Evolutionary conservation across 1,284 basidiomycete species (phyloP).

Genomic region (Quambalaria eucalypti): DNA sequence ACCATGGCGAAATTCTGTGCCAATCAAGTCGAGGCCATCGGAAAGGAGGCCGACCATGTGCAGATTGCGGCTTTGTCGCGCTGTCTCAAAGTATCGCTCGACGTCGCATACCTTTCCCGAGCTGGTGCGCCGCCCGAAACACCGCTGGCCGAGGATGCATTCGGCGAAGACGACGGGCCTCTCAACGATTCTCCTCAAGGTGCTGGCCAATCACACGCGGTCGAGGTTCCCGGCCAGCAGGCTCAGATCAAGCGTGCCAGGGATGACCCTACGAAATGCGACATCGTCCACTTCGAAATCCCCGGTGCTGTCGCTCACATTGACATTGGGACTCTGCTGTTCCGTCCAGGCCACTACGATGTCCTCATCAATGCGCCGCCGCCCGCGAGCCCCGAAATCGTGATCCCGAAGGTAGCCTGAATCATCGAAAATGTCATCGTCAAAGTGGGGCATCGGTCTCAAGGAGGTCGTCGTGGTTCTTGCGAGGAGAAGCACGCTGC

Average conservation of each 20-base stretch:
- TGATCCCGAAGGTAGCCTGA: too few relatives aligned
- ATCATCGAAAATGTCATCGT: too few relatives aligned
- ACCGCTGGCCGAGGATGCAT: slow-evolving; percentile 5
- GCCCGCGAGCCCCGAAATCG: slow-evolving; percentile 22
- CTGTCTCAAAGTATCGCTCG: slow-evolving; percentile 26
- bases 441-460: too few relatives aligned
- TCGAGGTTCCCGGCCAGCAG: slow-evolving; percentile 17
- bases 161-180: not conserved
- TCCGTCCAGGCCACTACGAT: slow-evolving; percentile 33
- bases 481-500: too few relatives aligned
- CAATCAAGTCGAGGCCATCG: slow-evolving; percentile 35
- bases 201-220: slow-evolving; percentile 9
- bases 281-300: slow-evolving; percentile 33
- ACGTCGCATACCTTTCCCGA: slow-evolving; percentile 34
- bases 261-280: slow-evolving; percentile 20
- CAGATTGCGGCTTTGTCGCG: slow-evolving; percentile 37
- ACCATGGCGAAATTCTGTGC: slow-evolving; percentile 33
- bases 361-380: slow-evolving; percentile 24
- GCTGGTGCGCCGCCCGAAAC: slow-evolving; percentile 22
- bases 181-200: slow-evolving; percentile 14
- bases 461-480: too few relatives aligned
- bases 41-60: slow-evolving; percentile 40
- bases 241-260: slow-evolving; percentile 7
- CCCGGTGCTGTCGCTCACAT: slow-evolving; percentile 21
- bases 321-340: slow-evolving; percentile 26